Evolutionary conservation across 108 stramenopile genomes (phyloP).

Genomic region (Nitzschia sp.): DNA sequence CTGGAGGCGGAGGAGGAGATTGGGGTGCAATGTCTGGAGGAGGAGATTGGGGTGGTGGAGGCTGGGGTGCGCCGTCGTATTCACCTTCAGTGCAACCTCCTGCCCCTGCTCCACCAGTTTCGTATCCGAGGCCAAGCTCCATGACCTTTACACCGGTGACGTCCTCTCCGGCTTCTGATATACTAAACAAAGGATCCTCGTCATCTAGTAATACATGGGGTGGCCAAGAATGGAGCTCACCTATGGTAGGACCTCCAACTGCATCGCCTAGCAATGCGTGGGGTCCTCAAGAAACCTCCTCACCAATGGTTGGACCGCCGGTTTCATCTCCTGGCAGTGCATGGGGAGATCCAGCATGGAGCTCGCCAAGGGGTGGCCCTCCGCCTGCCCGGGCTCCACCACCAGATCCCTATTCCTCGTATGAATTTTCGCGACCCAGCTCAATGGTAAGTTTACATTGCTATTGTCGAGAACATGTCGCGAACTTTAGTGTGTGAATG

Average conservation of each 20-base stretch:
- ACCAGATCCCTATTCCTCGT: not conserved
- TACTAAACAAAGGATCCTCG: not conserved
- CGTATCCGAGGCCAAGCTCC: not conserved
- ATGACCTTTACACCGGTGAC: not conserved
- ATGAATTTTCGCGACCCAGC: not conserved
- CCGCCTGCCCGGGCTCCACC: too few relatives aligned
- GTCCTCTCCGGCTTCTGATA: not conserved
- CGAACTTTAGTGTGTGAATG: too few relatives aligned
- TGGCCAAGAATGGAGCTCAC: not conserved
- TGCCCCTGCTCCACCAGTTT: not conserved
- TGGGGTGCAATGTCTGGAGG: too few relatives aligned
- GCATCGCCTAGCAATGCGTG: not conserved
- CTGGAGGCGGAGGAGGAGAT: not conserved
- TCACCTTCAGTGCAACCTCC: not conserved
- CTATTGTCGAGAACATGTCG: too few relatives aligned
- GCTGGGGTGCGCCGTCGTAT: not conserved
- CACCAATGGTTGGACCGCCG: not conserved
- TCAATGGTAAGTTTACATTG: too few relatives aligned
- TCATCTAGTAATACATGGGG: not conserved
- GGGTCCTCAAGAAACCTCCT: not conserved
- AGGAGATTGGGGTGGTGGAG: too few relatives aligned
- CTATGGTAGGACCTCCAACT: not conserved
- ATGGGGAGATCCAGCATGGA: too few relatives aligned
- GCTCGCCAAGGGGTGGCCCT: too few relatives aligned
- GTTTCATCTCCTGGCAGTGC: too few relatives aligned